phyloP scores from a whole-genome alignment of 2,329 filamentous ascomycete genomes.

The Chrysosporium queenslandicum region DNA sequence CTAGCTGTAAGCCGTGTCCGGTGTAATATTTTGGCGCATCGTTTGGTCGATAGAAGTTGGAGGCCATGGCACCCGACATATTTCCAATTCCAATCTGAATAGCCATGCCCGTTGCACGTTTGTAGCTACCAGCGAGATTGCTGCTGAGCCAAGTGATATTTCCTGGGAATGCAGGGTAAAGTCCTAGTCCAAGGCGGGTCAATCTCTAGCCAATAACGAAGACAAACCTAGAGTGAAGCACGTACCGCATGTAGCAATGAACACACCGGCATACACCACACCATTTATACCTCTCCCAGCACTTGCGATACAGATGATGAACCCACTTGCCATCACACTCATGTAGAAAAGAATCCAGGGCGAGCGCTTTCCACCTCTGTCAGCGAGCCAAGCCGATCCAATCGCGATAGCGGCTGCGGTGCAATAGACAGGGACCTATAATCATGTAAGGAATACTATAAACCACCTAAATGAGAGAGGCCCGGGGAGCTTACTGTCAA shows the following conservation, averaged over 20 bases:
- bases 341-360: conserved; percentile 49
- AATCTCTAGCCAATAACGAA: neutral
- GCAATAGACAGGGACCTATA: conserved; percentile 32
- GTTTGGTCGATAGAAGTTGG: conserved; percentile 55
- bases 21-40: conserved; percentile 44
- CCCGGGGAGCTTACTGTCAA: conserved; percentile 25
- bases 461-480: neutral
- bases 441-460: neutral
- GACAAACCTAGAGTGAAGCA: too few species aligned
- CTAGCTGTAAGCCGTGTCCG: conserved; percentile 44
- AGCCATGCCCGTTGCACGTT: conserved; percentile 53
- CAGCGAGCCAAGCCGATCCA: conserved; percentile 47
- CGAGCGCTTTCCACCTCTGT: conserved; percentile 43
- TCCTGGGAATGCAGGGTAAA: conserved; percentile 40
- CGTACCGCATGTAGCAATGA: conserved; percentile 38
- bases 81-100: conserved; percentile 55
- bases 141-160: conserved; percentile 49
- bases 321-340: conserved; percentile 47
- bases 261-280: conserved; percentile 41
- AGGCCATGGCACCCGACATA: conserved; percentile 48
- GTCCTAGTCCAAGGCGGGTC: conserved; percentile 21
- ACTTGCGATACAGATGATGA: conserved; percentile 41
- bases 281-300: conserved; percentile 30
- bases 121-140: conserved; percentile 48
- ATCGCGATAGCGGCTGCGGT: conserved; percentile 32